Conservation (phyloP, 306 rosid species). For the Fagus sylvatica region DNA sequence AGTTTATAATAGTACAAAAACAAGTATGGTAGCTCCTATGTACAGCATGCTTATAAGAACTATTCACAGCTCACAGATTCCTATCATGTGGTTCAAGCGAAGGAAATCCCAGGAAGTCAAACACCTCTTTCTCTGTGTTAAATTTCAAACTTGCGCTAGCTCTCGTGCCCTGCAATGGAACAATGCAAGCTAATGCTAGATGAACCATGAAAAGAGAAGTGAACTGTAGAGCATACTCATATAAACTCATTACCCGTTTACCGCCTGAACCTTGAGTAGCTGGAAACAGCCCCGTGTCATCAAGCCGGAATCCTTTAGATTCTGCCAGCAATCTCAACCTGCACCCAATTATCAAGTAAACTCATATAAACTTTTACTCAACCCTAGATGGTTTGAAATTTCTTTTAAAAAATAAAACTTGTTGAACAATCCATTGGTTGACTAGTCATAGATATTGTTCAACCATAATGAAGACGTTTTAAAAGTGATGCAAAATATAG, state of each 20-base stretch:
- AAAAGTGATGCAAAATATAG: not conserved
- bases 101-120: slow-evolving; percentile 81
- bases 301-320: slow-evolving; percentile 87
- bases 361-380: not conserved
- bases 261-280: slow-evolving; percentile 63
- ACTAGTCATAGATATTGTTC: not conserved
- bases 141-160: slow-evolving; percentile 75
- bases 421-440: not conserved
- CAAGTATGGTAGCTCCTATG: not conserved
- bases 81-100: slow-evolving; percentile 89
- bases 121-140: slow-evolving; percentile 71
- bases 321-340: slow-evolving; percentile 89
- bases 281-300: slow-evolving; percentile 87
- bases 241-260: slow-evolving; percentile 53
- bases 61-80: slow-evolving; percentile 51
- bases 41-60: slow-evolving; percentile 7
- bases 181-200: not conserved
- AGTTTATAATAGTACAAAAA: not conserved
- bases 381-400: not conserved
- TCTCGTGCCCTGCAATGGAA: slow-evolving; percentile 62
- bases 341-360: slow-evolving; percentile 25
- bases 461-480: not conserved
- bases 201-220: slow-evolving; percentile 7
- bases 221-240: not conserved
- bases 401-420: not conserved